Evolutionary conservation across 1,284 basidiomycete species (phyloP), one percentile per base, ranked within the genome.

Genomic region (Inonotus obliquus): DNA sequence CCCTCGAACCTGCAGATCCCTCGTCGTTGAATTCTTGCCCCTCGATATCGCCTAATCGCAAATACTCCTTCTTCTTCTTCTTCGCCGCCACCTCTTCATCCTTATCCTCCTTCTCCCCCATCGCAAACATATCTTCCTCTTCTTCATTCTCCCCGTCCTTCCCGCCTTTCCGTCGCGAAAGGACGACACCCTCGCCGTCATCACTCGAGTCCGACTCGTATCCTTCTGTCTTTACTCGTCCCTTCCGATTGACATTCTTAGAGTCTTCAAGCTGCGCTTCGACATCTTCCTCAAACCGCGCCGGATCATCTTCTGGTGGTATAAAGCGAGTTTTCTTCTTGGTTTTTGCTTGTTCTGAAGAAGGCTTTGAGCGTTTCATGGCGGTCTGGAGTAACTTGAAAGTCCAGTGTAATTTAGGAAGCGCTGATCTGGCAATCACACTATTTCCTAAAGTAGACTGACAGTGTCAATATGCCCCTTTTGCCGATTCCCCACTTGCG

Each of bases 181-280:
- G 79, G 14, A 94, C 93, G 37, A 95, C 92, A 21, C 92, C 90
- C 71, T 96, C 94, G 6, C 92, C 93, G 65, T 96, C 94, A 69
- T 94, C 92, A 58, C 87, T 94, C 1, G 93, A 96, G 73, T 98
- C 96, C 1, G 92, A 94, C 4, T 94, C 94, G 72, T 97, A 98
- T 2, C 95, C 96, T 58, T 93, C 92, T 27, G 83, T 89, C 70
- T 87, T 89, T 60, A 96, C 83, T 67, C 83, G 78, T 60, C 87
- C 82, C 74, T 85, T 82, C 58, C 88, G 81, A 61, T 75, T 77
- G 11, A 77, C 73, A 19, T 78, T 78, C 49, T 62, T 62, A 1
- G 83, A 81, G 65, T 80, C 77, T 72, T 92, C 89, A 64, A 92
- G 84, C 2, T 85, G 79, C 9, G 80, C 79, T 65, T 91, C 87